These are phyloP conservation scores for Leccinum disarticulatum DNA, from an alignment of 768 basidiomycete species.

Conservation along the genomic window DNA sequence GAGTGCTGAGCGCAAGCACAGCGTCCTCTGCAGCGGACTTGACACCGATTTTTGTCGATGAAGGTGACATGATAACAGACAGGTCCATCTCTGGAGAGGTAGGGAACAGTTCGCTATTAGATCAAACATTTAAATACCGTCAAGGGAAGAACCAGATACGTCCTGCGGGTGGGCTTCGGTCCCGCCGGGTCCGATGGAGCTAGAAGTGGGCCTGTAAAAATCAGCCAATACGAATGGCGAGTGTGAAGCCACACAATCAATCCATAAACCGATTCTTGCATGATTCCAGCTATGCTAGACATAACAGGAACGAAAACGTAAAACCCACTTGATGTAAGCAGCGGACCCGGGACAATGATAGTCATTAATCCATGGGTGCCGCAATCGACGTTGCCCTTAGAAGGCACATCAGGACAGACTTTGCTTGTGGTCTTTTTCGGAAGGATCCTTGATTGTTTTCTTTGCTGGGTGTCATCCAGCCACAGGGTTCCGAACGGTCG, in stretches of 20 bases:
- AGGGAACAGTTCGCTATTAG: neutral
- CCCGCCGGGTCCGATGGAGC: neutral
- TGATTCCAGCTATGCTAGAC: neutral
- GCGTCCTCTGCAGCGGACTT: neutral
- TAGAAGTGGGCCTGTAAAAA: neutral
- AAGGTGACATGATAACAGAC: neutral
- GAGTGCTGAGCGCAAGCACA: slow-evolving; percentile 1
- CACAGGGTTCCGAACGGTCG: neutral
- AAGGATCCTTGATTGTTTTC: neutral
- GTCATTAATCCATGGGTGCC: neutral
- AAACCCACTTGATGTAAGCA: neutral
- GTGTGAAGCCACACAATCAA: neutral
- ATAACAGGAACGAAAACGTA: neutral
- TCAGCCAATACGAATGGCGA: neutral
- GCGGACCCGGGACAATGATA: neutral
- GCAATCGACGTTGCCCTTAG: neutral
- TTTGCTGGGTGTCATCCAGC: neutral
- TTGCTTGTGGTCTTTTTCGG: neutral
- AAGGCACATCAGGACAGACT: neutral
- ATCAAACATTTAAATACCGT: slow-evolving; percentile 1
- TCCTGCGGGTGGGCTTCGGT: neutral
- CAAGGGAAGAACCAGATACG: neutral
- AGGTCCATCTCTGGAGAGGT: slow-evolving; percentile 3
- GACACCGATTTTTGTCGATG: neutral
- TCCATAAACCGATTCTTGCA: neutral